Evolutionary conservation across 2,329 filamentous ascomycete genomes (phyloP).

Genomic region (Cytospora leucostoma): DNA sequence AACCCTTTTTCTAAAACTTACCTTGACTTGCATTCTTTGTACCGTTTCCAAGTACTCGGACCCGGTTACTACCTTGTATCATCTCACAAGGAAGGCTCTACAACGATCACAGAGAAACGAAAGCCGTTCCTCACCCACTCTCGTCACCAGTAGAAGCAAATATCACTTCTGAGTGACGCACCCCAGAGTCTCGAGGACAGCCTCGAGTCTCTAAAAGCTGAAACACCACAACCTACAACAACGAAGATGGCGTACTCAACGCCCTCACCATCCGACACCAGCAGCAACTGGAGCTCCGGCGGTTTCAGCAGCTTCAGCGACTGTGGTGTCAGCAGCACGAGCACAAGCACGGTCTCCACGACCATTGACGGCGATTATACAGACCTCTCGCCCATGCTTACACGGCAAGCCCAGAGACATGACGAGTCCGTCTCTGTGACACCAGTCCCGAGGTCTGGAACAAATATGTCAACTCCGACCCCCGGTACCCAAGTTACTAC

Average conservation of each 20-base stretch:
- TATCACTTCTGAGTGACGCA: neutral
- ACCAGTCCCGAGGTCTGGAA: neutral
- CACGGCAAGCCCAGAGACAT: neutral
- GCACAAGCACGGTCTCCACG: neutral
- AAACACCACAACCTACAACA: neutral
- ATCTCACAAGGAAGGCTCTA: neutral
- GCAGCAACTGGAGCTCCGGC: slow-evolving; percentile 16
- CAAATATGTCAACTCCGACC: too few relatives aligned
- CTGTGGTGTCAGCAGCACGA: slow-evolving; percentile 9
- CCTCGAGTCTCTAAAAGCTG: neutral
- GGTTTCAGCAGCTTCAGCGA: slow-evolving; percentile 8
- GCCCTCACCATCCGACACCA: slow-evolving; percentile 16
- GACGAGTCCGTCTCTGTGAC: neutral
- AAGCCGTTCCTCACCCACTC: neutral
- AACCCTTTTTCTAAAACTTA: neutral
- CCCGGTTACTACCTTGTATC: neutral
- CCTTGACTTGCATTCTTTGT: neutral
- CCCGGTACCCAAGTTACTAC: too few relatives aligned
- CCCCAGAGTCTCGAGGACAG: neutral
- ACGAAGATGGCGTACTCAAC: slow-evolving; percentile 10
- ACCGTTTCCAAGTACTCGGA: neutral
- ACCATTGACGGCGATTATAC: neutral
- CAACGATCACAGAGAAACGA: neutral
- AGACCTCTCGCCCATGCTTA: neutral
- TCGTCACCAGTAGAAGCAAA: neutral